Evolutionary conservation across 768 basidiomycete genomes (phyloP).

Genomic region (Mycena chlorophos): DNA sequence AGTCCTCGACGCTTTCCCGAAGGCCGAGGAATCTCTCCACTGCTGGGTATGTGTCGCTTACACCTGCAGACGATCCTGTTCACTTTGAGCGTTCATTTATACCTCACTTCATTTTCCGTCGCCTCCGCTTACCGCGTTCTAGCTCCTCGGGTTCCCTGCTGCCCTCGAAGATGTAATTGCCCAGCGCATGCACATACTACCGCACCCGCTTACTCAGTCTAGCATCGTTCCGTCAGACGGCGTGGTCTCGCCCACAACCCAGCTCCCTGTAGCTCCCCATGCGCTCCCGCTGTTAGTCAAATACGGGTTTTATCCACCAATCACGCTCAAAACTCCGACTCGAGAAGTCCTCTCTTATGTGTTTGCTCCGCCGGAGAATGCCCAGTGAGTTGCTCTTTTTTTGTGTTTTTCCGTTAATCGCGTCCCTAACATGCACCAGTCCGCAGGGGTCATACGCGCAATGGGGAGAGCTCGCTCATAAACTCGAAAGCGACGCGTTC

Average conservation of each 20-base stretch:
- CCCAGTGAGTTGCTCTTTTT: constrained; percentile 36
- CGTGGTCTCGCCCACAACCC: constrained; percentile 20
- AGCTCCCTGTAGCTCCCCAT: constrained; percentile 26
- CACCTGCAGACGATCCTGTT: constrained; percentile 26
- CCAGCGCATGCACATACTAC: constrained; percentile 12
- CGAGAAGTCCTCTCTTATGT: constrained; percentile 69
- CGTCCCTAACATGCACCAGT: constrained; percentile 27
- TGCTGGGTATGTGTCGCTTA: constrained; percentile 44
- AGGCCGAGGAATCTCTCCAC: constrained; percentile 66
- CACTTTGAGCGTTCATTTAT: background rate
- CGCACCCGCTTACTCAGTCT: constrained; percentile 23
- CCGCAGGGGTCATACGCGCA: constrained; percentile 48
- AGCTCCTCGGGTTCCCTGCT: constrained; percentile 14
- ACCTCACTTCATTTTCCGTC: background rate
- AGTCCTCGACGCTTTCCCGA: constrained; percentile 53
- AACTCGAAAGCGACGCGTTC: constrained; percentile 70
- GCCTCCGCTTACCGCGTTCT: background rate
- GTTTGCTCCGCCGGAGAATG: constrained; percentile 70
- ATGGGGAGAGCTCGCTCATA: constrained; percentile 76
- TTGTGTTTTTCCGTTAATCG: constrained; percentile 18
- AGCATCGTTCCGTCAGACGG: constrained; percentile 33
- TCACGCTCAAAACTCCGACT: constrained; percentile 61
- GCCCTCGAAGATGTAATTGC: constrained; percentile 19
- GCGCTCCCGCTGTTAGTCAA: constrained; percentile 44
- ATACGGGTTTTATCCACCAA: constrained; percentile 51